Evolutionary conservation across 805 yeast genomes (phyloP).

Genomic region (Monosporozyma yasuniensis): DNA sequence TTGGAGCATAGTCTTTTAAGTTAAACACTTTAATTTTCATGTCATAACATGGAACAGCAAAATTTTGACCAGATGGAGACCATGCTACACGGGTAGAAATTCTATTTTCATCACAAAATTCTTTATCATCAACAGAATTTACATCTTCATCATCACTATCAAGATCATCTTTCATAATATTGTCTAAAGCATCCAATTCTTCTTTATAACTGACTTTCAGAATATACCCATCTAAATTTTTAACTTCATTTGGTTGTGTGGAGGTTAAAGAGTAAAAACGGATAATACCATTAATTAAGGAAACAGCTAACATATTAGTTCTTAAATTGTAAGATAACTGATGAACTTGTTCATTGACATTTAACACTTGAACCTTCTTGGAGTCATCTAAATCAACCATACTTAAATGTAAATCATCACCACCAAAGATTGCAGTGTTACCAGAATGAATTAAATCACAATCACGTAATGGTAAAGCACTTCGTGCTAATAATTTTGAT

Average conservation of each 20-base stretch:
- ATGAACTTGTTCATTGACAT: conserved; percentile 46
- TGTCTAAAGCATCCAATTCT: conserved; percentile 13
- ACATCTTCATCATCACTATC: conserved; percentile 35
- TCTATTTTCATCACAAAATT: conserved; percentile 32
- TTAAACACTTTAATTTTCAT: conserved; percentile 39
- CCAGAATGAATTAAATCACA: conserved; percentile 54
- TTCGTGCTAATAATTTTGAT: conserved; percentile 34
- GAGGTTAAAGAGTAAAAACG: conserved; percentile 44
- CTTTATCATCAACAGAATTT: conserved; percentile 29
- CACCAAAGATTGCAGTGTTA: conserved; percentile 49
- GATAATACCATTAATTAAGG: conserved; percentile 52
- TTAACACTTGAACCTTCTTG: conserved; percentile 25
- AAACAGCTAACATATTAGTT: conserved; percentile 48
- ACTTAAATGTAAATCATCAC: conserved; percentile 53
- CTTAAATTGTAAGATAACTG: conserved; percentile 47
- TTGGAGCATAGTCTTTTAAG: conserved; percentile 20
- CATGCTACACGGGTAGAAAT: conserved; percentile 52
- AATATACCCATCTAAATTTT: conserved; percentile 36
- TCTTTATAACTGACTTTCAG: conserved; percentile 24
- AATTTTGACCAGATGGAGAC: conserved; percentile 59
- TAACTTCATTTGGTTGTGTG: conserved; percentile 44
- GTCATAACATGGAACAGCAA: conserved; percentile 56
- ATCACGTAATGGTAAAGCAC: conserved; percentile 34
- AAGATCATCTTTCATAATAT: conserved; percentile 5
- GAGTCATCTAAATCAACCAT: conserved; percentile 35